Base-by-base conservation (phyloP, 225 moss, liverwort and hornwort species). In the Sphagnum contortum region DNA sequence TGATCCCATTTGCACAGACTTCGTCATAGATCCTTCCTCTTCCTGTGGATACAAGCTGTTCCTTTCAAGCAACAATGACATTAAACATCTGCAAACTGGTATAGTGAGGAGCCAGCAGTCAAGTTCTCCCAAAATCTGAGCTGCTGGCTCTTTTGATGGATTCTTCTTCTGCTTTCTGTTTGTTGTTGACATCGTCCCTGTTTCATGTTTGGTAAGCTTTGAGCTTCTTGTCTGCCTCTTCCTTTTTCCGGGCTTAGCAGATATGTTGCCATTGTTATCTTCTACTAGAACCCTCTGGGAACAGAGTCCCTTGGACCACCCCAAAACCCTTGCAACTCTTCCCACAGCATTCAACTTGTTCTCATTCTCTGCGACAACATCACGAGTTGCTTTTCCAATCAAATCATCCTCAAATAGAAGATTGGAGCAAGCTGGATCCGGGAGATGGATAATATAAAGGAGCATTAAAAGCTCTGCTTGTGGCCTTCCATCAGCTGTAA, bases 391-490 rank as follows among this genome's bases (percentile, higher is more conserved):
- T 57, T 61, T 50, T 49, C 63, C 57, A 72, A 65, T 65, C 57
- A 59, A 61, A 44, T 64, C 51, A 49, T 70, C 55, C 50, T 81
- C 70, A 52, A 73, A 14, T 57, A 76, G 72, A 6, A 88, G 61
- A 9, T 64, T 70, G 57, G 80, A 76, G 68, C 75, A 82, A 53
- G 50, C 62, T 51, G 80, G 72, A 5, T 86, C 83, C 6, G 81
- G 55, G 11, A 81, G 73, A 62, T 87, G 81, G 29, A 89, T 74
- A n/a, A 94, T 76, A 73, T 76, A 86, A 13, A 89, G 73, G 48
- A 94, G 50, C 74, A 91, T 81, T 59, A 91, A 68, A 55, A 94
- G 80, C 51, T 87, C 94, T 46, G 69, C 49, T 69, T 91, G 85
- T 52, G 87, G 91, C 75, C 79, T 81, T 13, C 94, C 94, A 61